Percentiles rank a stretch among this genome's conserved stretches.
phyloP scores from a whole-genome alignment of 1,284 basidiomycete genomes.

The Porogramme epimiltina region DNA sequence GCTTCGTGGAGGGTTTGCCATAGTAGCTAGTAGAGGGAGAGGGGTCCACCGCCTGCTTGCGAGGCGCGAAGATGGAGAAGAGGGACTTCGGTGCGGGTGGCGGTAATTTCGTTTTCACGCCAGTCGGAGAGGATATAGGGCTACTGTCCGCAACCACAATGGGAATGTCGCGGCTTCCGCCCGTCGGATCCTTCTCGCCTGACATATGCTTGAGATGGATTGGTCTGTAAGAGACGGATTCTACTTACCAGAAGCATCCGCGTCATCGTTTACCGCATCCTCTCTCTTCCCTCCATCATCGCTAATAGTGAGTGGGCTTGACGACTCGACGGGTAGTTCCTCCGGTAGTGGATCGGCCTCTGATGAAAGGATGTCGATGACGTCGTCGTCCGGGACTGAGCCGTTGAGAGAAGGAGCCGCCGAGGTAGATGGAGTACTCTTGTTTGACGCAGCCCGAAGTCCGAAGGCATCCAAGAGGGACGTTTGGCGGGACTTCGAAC shows the following conservation, averaged over 20 bases:
- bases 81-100: constrained; percentile 27
- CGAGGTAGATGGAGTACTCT: constrained; percentile 9
- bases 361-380: constrained; percentile 17
- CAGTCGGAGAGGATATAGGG: constrained; percentile 6
- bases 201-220: background rate
- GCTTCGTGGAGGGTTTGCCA: constrained; percentile 1
- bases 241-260: constrained; percentile 1
- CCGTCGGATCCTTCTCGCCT: background rate
- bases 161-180: constrained; percentile 24
- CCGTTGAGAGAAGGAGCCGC: constrained; percentile 12
- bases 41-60: constrained; percentile 3
- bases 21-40: constrained; percentile 2
- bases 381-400: constrained; percentile 3
- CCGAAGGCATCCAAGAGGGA: constrained; percentile 23
- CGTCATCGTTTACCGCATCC: background rate
- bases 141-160: constrained; percentile 23
- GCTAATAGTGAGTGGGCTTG: constrained; percentile 11
- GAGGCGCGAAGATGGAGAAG: constrained; percentile 36
- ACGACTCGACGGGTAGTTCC: constrained; percentile 6
- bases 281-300: background rate
- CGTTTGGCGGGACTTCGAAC: constrained; percentile 21
- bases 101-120: background rate
- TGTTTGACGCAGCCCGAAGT: constrained; percentile 10
- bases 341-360: constrained; percentile 16
- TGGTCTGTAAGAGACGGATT: background rate